Conservation (phyloP, 768 basidiomycete species). For the Rhodotorula taiwanensis region DNA sequence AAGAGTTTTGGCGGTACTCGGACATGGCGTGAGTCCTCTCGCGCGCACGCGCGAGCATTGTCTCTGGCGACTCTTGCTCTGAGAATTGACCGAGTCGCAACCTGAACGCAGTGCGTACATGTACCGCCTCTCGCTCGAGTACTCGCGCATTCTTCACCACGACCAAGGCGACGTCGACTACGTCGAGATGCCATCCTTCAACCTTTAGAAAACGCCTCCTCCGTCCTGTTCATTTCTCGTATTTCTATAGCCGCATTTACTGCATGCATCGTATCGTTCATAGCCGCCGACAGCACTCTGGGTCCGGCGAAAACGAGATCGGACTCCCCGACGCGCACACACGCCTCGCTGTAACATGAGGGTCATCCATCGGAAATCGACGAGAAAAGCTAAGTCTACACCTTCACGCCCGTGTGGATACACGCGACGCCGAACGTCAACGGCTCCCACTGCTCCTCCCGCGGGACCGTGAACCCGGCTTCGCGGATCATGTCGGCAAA, state of each 20-base stretch:
- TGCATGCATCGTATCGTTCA: no score
- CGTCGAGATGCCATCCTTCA: slow-evolving; percentile 23
- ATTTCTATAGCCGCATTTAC: no score
- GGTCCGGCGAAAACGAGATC: no score
- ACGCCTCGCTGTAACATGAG: no score
- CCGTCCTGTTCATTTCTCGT: no score
- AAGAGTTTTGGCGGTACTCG: slow-evolving; percentile 44
- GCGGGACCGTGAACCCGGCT: slow-evolving; percentile 58
- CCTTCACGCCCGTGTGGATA: slow-evolving; percentile 75
- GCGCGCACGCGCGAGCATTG: neutral
- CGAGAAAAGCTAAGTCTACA: no score
- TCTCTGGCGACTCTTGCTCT: neutral
- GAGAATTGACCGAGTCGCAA: no score
- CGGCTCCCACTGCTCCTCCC: slow-evolving; percentile 55
- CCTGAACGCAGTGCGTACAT: slow-evolving; percentile 36
- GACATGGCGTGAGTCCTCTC: slow-evolving; percentile 44
- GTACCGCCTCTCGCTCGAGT: slow-evolving; percentile 42
- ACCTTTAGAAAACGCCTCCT: neutral
- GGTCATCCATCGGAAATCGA: no score
- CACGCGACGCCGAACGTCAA: slow-evolving; percentile 82
- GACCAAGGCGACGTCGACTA: slow-evolving; percentile 36
- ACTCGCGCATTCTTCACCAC: slow-evolving; percentile 39
- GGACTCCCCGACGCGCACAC: no score
- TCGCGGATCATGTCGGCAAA: slow-evolving; percentile 84
- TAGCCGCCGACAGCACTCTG: no score